Evolutionary conservation across 2,329 filamentous ascomycete genomes (phyloP).

Genomic region (Penicillium sp.): DNA sequence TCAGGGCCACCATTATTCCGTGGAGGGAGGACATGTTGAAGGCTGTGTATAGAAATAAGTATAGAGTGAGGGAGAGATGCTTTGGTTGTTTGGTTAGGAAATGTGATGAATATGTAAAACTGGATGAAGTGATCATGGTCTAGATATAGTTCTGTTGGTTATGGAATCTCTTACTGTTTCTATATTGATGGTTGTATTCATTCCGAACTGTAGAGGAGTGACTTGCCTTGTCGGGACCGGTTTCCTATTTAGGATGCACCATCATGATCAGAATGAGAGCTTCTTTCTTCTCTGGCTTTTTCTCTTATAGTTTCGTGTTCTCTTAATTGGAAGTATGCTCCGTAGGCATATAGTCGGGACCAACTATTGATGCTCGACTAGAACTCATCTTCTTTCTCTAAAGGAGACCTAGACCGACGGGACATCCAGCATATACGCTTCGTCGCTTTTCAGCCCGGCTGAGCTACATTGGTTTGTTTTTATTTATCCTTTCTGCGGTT

Average conservation of each 20-base stretch:
- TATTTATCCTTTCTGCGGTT: neutral
- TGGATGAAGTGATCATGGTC: neutral
- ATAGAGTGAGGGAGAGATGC: neutral
- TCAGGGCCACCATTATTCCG: constrained; percentile 51
- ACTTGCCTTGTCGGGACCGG: neutral
- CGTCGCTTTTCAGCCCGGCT: neutral
- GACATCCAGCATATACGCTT: neutral
- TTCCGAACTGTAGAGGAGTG: neutral
- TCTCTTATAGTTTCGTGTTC: neutral
- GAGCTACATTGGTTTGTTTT: neutral
- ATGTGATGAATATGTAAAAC: neutral
- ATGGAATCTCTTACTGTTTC: constrained; percentile 1
- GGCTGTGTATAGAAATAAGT: neutral
- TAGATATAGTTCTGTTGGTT: constrained; percentile 9
- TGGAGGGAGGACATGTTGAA: constrained; percentile 19
- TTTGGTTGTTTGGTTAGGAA: neutral
- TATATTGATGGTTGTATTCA: neutral
- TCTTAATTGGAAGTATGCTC: neutral
- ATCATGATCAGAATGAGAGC: neutral
- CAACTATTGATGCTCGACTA: too few relatives aligned
- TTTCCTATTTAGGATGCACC: neutral
- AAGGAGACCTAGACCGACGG: neutral
- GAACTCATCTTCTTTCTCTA: neutral
- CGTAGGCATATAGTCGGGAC: too few relatives aligned
- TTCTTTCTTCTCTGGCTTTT: neutral